Conservation (phyloP, 345 rosid species). For the Xanthoceras sorbifolium region DNA sequence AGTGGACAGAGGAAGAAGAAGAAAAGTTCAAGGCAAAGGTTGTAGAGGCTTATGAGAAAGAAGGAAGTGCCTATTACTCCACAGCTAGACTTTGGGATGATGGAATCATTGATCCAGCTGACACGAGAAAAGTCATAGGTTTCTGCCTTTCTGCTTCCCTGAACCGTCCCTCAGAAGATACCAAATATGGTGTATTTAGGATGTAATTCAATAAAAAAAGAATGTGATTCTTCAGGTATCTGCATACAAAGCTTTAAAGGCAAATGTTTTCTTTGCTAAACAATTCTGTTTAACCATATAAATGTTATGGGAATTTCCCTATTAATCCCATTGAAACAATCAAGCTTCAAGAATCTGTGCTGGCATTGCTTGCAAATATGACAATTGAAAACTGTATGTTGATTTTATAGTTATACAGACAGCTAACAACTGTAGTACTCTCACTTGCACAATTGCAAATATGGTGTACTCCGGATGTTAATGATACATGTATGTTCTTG, state of each 20-base stretch:
- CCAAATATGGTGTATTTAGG: conserved; percentile 83
- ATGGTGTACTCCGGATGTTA: too few species aligned
- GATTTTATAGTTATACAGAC: background rate
- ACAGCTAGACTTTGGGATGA: conserved; percentile 97
- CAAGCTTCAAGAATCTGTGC: background rate
- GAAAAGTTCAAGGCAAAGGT: conserved; percentile 72
- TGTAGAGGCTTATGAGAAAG: conserved; percentile 75
- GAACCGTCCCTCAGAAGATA: conserved; percentile 61
- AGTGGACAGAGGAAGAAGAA: conserved; percentile 86
- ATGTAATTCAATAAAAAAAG: conserved; percentile 46
- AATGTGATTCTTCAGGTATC: background rate
- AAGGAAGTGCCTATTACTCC: conserved; percentile 81
- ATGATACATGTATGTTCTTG: too few species aligned
- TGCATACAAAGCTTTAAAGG: background rate
- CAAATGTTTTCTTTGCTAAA: background rate
- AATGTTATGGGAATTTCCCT: background rate
- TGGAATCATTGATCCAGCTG: conserved; percentile 92
- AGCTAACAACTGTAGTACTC: background rate
- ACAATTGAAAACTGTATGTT: background rate
- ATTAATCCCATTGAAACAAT: background rate
- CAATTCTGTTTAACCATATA: background rate
- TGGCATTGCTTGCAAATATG: background rate
- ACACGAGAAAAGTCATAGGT: conserved; percentile 70
- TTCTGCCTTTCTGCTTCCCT: conserved; percentile 71
- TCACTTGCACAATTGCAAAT: too few species aligned